These are phyloP conservation scores for Parsonsia alboflavescens DNA, from an alignment of 257 asterid species.

Conservation along the genomic window DNA sequence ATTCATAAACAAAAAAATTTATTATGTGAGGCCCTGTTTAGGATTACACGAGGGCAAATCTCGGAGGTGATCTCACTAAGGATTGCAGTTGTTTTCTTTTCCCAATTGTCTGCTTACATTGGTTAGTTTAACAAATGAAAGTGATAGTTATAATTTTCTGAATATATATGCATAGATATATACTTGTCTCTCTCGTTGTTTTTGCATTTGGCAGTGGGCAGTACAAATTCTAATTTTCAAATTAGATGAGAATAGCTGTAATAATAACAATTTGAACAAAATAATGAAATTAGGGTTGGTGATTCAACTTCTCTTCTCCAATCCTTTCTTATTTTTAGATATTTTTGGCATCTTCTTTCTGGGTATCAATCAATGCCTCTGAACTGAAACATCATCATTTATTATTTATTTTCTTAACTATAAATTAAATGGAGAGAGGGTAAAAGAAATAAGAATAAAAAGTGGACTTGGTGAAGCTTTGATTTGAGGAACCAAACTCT, in stretches of 20 bases:
- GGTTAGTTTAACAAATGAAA: constrained; percentile 35
- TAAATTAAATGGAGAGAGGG: no score
- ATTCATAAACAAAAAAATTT: constrained; percentile 4
- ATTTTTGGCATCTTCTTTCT: background rate
- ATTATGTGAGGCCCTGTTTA: background rate
- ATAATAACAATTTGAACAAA: no score
- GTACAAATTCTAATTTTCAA: background rate
- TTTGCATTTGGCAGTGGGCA: constrained; percentile 21
- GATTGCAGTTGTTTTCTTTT: constrained; percentile 21
- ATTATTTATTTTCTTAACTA: no score
- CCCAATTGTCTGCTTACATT: constrained; percentile 16
- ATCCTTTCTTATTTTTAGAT: background rate
- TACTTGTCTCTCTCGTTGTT: constrained; percentile 15
- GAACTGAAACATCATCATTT: no score
- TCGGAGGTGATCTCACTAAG: constrained; percentile 27
- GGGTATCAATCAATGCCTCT: background rate
- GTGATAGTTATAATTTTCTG: constrained; percentile 32
- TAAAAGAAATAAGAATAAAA: no score
- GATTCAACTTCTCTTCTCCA: constrained; percentile 1
- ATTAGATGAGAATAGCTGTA: background rate
- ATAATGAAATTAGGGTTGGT: constrained; percentile 5
- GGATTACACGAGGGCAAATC: constrained; percentile 14
- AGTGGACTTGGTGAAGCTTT: no score
- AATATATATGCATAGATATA: constrained; percentile 8
- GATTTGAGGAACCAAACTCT: background rate